phyloP scores from a whole-genome alignment of 768 basidiomycete genomes.

The Boletus rubroflammeus region DNA sequence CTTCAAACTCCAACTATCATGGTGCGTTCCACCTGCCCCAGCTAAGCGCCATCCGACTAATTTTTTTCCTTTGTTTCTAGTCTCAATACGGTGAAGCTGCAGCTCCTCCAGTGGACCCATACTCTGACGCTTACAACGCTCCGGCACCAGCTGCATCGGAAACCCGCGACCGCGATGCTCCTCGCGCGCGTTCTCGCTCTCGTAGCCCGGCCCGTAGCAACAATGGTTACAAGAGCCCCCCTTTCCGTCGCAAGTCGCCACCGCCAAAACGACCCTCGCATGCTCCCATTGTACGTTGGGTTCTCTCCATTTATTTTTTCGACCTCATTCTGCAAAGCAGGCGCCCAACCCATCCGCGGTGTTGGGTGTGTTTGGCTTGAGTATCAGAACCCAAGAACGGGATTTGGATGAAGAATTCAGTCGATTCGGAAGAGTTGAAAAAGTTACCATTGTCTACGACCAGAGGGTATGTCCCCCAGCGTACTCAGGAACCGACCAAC shows the following conservation, averaged over 20 bases:
- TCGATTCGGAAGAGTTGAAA: conserved; percentile 85
- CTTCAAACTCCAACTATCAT: conserved; percentile 61
- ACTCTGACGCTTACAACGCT: conserved; percentile 77
- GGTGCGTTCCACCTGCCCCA: conserved; percentile 39
- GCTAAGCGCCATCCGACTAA: neutral
- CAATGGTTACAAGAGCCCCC: conserved; percentile 56
- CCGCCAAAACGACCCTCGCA: conserved; percentile 62
- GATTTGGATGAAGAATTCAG: conserved; percentile 94
- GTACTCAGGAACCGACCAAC: neutral
- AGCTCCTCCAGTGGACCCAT: conserved; percentile 66
- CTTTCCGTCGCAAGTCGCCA: conserved; percentile 54
- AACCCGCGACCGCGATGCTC: conserved; percentile 52
- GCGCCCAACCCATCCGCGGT: conserved; percentile 85
- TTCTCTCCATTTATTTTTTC: conserved; percentile 5
- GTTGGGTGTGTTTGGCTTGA: conserved; percentile 97
- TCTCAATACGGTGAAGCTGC: conserved; percentile 64
- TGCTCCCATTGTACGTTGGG: conserved; percentile 64
- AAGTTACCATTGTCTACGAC: conserved; percentile 96
- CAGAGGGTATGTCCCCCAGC: conserved; percentile 64
- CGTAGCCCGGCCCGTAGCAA: conserved; percentile 59
- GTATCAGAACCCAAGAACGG: conserved; percentile 89
- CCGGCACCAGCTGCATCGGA: conserved; percentile 47
- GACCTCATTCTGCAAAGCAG: conserved; percentile 50
- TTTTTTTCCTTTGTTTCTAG: conserved; percentile 8
- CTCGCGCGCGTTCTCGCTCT: conserved; percentile 71